Conservation (phyloP, 169 alveolate genomes). For the Cryptosporidium sp. region DNA sequence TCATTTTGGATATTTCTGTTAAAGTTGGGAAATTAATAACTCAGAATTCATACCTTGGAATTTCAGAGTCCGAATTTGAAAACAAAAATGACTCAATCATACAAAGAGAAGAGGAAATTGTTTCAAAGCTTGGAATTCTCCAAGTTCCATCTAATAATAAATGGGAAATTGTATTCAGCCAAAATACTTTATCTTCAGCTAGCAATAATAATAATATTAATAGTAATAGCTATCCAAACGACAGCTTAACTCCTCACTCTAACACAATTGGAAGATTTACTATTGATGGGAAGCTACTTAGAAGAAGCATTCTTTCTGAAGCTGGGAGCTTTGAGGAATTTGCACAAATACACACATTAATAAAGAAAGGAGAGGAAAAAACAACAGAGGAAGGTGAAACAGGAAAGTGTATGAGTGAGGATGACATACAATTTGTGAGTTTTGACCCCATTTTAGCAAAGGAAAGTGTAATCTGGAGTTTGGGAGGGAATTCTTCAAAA, state of each 20-base stretch:
- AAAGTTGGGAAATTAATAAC: background rate
- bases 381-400: background rate
- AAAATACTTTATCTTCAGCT: background rate
- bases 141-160: background rate
- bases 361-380: background rate
- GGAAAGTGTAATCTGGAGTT: background rate
- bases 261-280: background rate
- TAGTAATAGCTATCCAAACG: background rate
- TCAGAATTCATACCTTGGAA: background rate
- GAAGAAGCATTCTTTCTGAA: background rate
- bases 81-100: background rate
- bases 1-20: conserved; percentile 2
- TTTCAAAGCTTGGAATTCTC: conserved; percentile 11
- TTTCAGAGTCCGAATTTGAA: background rate
- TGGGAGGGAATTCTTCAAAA: background rate
- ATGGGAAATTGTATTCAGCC: conserved; percentile 2
- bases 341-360: background rate
- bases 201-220: background rate
- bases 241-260: background rate
- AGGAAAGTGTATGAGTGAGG: background rate
- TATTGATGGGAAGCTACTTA: background rate
- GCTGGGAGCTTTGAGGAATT: background rate
- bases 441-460: background rate
- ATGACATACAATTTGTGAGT: background rate
- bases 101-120: background rate